Evolutionary conservation across 176 grass and related monocot species (phyloP), one percentile per base, ranked within the genome.

Genomic region (Juncus inflexus): DNA sequence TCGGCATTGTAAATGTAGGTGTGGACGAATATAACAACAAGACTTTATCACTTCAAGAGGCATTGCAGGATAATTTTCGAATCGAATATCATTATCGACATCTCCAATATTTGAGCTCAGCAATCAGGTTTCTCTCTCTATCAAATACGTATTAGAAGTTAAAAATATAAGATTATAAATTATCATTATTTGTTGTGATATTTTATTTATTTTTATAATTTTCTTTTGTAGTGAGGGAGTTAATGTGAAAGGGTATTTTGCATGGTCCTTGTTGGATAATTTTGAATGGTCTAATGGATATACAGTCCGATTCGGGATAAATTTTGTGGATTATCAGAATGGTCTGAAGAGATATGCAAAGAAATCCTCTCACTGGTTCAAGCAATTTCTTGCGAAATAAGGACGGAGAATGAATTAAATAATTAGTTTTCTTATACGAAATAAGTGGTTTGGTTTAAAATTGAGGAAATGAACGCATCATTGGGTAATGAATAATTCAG

Each of bases 241-340:
- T 15, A 80, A 86, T 45, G 69, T 91, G 45, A 91, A 83, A 50
- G 88, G 80, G 1, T 91, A 86, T 68, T 91, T 91, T 19, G 83
- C 70, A 0, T 91, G 87, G 83, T 91, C 80, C 0, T 6, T 86
- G 12, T 38, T 86, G 3, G 83, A 90, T 16, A 76, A 91, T 49
- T 91, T 91, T 39, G 83, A 91, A 63, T 86, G 80, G 80, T 0
- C 2, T 0, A 39, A 19, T 3, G 87, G 80, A 0, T 90, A 76
- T 64, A 83, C 79, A 0, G 69, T 86, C 55, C 60, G 87, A 3
- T 90, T 91, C 2, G 88, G 88, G 15, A 53, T 91, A 39, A 55
- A 83, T 64, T 87, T 76, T 1, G 83, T 91, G 4, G 83, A 91
- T 61, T 87, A 61, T 7, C 19, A 58, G 1, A 55, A 91, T 16